A percentile compares a stretch with the other conserved stretches of the same genome.
These are phyloP conservation scores for Zasmidium angulare DNA, from an alignment of 2,329 filamentous ascomycete genomes.

Conservation along the genomic window DNA sequence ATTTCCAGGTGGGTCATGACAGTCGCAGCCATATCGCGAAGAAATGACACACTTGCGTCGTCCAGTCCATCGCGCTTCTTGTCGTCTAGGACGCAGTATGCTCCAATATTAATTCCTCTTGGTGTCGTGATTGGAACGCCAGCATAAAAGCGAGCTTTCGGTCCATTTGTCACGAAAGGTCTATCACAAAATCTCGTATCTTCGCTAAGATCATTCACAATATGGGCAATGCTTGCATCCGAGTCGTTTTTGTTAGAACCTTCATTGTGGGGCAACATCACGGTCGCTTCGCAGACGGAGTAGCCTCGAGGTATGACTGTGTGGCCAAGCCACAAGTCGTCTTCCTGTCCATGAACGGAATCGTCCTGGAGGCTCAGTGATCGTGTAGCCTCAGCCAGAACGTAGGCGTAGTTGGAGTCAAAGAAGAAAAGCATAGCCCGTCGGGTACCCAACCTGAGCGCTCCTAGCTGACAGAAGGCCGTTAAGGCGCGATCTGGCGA, in stretches of 20 bases:
- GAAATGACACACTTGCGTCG: constrained; percentile 51
- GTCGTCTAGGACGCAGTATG: constrained; percentile 60
- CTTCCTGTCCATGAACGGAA: constrained; percentile 21
- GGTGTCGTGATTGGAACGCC: constrained; percentile 46
- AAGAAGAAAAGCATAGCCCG: constrained; percentile 56
- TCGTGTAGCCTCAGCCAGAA: constrained; percentile 55
- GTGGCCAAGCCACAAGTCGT: constrained; percentile 33
- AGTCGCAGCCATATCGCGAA: constrained; percentile 58
- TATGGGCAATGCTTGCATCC: constrained; percentile 21
- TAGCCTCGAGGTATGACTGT: constrained; percentile 29
- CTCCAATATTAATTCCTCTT: constrained; percentile 59
- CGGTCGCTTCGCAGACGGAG: constrained; percentile 34
- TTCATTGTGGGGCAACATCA: constrained; percentile 22
- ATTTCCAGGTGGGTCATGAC: constrained; percentile 62
- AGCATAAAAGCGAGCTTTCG: constrained; percentile 50
- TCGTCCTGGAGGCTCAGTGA: constrained; percentile 42
- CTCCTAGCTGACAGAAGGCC: constrained; percentile 54
- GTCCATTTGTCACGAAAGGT: constrained; percentile 31
- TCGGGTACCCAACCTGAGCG: constrained; percentile 49
- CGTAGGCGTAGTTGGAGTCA: constrained; percentile 50
- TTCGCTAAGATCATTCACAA: constrained; percentile 32
- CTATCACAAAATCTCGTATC: constrained; percentile 29
- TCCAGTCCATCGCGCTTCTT: constrained; percentile 53
- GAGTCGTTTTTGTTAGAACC: constrained; percentile 21
- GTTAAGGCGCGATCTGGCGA: constrained; percentile 42